A percentile compares a stretch with the other conserved stretches of the same genome.
These are phyloP conservation scores for Stropharia rugosoannulata DNA, from an alignment of 768 basidiomycete species.

Conservation along the genomic window DNA sequence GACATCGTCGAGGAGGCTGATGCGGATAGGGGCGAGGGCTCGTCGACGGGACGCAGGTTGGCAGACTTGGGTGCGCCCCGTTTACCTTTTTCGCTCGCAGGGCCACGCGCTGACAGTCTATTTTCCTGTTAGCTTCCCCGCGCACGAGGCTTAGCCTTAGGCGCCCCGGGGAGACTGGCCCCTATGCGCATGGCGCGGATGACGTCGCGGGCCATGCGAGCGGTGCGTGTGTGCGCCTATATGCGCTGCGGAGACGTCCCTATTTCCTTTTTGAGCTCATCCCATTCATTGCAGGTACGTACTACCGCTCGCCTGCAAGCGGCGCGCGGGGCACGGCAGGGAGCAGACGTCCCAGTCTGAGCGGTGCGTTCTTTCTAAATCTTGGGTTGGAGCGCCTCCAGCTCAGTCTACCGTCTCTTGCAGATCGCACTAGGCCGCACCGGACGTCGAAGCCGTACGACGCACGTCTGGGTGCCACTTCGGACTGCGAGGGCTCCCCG, in stretches of 20 bases:
- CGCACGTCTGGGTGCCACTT: neutral
- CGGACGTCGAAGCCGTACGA: slow-evolving; percentile 1
- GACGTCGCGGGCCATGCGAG: no score
- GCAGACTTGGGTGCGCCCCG: neutral
- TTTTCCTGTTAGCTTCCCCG: no score
- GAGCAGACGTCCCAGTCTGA: neutral
- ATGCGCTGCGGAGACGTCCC: no score
- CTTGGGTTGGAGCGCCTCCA: neutral
- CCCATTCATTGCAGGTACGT: neutral
- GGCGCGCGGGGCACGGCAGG: no score
- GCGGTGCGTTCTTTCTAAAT: neutral
- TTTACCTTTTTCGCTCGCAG: neutral
- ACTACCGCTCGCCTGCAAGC: no score
- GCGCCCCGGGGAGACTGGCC: no score
- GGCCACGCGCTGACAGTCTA: neutral
- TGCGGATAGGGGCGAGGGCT: slow-evolving; percentile 3
- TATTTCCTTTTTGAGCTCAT: neutral
- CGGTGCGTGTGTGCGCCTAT: no score
- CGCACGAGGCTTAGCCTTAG: no score
- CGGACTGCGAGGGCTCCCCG: neutral
- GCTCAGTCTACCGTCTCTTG: neutral
- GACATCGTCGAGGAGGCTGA: neutral
- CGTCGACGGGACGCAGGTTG: neutral
- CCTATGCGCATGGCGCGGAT: no score
- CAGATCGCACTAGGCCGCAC: slow-evolving; percentile 1